Evolutionary conservation across 257 asterid species (phyloP).

Genomic region (Verbena officinalis): DNA sequence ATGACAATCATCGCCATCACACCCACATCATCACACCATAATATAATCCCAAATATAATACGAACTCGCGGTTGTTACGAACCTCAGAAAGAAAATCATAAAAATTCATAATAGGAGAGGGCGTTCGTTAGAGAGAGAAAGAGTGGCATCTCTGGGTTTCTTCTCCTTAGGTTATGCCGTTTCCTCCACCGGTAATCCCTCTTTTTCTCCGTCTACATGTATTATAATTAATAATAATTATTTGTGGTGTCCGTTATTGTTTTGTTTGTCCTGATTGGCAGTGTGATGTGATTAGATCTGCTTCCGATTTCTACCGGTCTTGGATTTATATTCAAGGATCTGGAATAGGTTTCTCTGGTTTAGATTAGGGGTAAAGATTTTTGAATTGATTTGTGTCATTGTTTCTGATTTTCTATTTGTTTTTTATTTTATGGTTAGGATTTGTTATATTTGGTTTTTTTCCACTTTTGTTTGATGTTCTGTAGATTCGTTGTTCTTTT

Average conservation of each 20-base stretch:
- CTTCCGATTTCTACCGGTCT: conserved; percentile 12
- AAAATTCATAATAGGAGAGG: conserved; percentile 31
- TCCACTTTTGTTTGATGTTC: background rate
- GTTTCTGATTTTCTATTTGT: background rate
- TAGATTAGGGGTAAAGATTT: conserved; percentile 23
- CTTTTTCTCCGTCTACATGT: background rate
- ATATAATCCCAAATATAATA: conserved; percentile 17
- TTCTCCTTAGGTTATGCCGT: conserved; percentile 57
- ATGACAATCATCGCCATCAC: conserved; percentile 14
- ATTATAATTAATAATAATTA: too few species aligned
- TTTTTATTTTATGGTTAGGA: background rate
- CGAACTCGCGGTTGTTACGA: conserved; percentile 9
- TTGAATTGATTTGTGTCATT: background rate
- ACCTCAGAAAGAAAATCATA: conserved; percentile 9
- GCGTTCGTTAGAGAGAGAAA: conserved; percentile 36
- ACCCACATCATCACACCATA: conserved; percentile 25
- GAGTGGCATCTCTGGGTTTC: conserved; percentile 54
- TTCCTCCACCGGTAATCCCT: conserved; percentile 46
- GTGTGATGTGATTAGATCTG: conserved; percentile 35
- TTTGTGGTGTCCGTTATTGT: background rate
- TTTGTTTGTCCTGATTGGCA: background rate
- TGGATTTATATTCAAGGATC: conserved; percentile 26
- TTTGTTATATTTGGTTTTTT: background rate
- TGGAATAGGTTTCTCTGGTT: conserved; percentile 19
- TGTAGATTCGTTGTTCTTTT: background rate